phyloP scores from a whole-genome alignment of 2,329 filamentous ascomycete species.

The Colletotrichum spaethianum region DNA sequence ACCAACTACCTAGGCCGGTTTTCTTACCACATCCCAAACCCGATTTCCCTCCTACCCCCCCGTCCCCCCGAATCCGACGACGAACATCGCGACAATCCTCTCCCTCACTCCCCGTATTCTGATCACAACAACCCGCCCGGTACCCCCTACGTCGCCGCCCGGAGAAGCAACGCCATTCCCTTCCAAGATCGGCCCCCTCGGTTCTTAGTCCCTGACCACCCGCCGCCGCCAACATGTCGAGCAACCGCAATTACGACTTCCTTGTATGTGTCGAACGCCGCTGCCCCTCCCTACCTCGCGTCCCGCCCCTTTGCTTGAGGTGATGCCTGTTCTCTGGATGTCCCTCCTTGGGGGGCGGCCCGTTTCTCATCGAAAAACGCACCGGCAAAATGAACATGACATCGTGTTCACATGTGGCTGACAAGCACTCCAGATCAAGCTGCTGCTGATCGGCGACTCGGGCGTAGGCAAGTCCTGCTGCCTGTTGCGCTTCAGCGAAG shows the following conservation, averaged over 20 bases:
- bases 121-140: slow-evolving; percentile 10
- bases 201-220: slow-evolving; percentile 36
- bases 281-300: slow-evolving; percentile 42
- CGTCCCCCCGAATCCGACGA: slow-evolving; percentile 34
- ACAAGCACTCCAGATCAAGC: slow-evolving; percentile 81
- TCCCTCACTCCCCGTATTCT: slow-evolving; percentile 1
- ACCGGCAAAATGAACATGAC: slow-evolving; percentile 38
- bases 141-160: slow-evolving; percentile 10
- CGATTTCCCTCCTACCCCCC: slow-evolving; percentile 14
- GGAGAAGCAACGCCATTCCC: slow-evolving; percentile 7
- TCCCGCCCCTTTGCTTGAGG: slow-evolving; percentile 12
- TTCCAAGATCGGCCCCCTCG: slow-evolving; percentile 31
- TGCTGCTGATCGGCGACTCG: slow-evolving; percentile 95
- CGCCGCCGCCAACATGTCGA: slow-evolving; percentile 79
- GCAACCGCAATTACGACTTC: slow-evolving; percentile 99
- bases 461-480: slow-evolving; percentile 98
- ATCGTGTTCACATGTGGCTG: slow-evolving; percentile 42
- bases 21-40: slow-evolving; percentile 30
- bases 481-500: slow-evolving; percentile 95
- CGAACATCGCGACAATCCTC: slow-evolving; percentile 29
- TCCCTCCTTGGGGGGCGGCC: background rate
- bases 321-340: slow-evolving; percentile 6
- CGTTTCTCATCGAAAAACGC: background rate
- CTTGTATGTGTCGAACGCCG: slow-evolving; percentile 75
- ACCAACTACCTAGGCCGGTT: slow-evolving; percentile 24